These are phyloP conservation scores for Platanus orientalis DNA, from an alignment of 164 flowering plant genomes.

Conservation along the genomic window DNA sequence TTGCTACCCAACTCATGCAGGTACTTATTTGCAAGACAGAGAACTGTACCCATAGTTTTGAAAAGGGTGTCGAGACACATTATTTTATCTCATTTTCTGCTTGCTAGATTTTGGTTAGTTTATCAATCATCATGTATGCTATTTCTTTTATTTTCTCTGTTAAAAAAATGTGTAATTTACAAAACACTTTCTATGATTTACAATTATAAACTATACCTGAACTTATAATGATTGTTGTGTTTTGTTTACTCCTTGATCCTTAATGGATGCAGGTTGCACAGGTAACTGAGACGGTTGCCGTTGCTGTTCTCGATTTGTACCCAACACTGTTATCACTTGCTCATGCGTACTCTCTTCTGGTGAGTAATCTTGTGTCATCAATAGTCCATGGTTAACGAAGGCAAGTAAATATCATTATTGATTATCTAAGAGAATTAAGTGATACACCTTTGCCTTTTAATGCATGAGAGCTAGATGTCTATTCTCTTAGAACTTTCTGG, in stretches of 20 bases:
- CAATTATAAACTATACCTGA: not conserved
- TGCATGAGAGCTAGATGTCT: too few relatives aligned
- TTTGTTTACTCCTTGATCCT: not conserved
- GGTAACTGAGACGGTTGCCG: conserved; percentile 85
- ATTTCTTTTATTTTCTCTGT: not conserved
- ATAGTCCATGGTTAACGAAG: not conserved
- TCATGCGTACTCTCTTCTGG: conserved; percentile 72
- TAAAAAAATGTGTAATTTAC: not conserved
- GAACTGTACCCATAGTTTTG: not conserved
- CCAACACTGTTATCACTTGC: conserved; percentile 85
- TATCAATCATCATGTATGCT: not conserved
- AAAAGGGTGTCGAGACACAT: not conserved
- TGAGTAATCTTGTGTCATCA: conserved; percentile 30
- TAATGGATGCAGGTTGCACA: conserved; percentile 68
- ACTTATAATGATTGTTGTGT: not conserved
- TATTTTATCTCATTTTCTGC: too few relatives aligned
- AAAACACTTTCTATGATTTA: not conserved
- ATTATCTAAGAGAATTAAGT: too few relatives aligned
- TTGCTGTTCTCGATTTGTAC: conserved; percentile 71
- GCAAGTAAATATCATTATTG: too few relatives aligned
- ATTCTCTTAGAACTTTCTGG: too few relatives aligned
- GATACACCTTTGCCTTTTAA: too few relatives aligned
- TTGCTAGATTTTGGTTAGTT: not conserved
- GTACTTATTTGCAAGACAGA: too few relatives aligned
- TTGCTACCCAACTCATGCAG: conserved; percentile 95